Base-by-base conservation (phyloP, 2,329 filamentous ascomycete species). In the Fusarium paranaense region DNA sequence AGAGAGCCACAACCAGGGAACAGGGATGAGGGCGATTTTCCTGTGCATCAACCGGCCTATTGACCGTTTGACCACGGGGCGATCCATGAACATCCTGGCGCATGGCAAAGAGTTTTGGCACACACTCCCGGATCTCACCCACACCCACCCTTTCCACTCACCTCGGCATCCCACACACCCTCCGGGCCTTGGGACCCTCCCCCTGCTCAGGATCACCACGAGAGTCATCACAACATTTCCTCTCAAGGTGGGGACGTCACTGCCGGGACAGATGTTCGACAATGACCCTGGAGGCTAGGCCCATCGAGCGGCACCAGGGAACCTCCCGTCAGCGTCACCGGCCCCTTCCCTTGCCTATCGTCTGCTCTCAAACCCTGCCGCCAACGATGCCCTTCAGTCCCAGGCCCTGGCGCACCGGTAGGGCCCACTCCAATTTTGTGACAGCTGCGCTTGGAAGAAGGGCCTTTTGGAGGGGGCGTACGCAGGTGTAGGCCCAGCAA, bases 41-140 rank as follows among this genome's bases (percentile, higher is more conserved):
- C 64, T 71, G 37, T 60, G 50, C 52, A 69, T 62, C 50, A 62
- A 68, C 69, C 66, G 59, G 70, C 63, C 69, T 69, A 75, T 78
- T 67, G 78, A 78, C 76, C 76, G 78, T 79, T 77, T 79, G 75
- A 76, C 75, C 73, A 72, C 75, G 71, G 74, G 75, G 76, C 70
- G 77, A 78, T 77, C 77, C 77, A 77, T 71, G 71, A 68, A 64
- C 40, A 78, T 76, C 73, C 75, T 75, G 72, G 76, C 59, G 66
- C 68, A 74, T 67, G 62, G 73, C 70, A 69, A 76, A 76, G 71
- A 62, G 73, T 76, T 71, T 67, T 70, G 62, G 54, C 64, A 72
- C 65, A 67, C 75, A 74, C 75, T 69, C 71, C 69, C 71, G 73
- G 69, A 78, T 78, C 76, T 78, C 66, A 69, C 66, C 50, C 70